phyloP scores from a whole-genome alignment of 352 stramenopile species.

The Phytopythium sindhum region DNA sequence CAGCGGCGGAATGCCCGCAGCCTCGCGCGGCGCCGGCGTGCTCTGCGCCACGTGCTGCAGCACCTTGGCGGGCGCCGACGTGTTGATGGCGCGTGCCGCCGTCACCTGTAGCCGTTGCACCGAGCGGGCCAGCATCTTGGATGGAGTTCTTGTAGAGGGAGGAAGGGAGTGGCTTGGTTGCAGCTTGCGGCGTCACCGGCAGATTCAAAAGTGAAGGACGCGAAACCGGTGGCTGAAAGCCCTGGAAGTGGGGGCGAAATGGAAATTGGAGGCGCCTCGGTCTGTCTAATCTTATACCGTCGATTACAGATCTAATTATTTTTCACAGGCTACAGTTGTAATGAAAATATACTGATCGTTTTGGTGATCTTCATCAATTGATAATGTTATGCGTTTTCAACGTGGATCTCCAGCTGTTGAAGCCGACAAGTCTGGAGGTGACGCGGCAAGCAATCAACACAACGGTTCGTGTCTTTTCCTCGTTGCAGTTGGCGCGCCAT shows the following conservation, averaged over 20 bases:
- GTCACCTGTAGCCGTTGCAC: constrained; percentile 25
- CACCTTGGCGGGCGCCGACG: constrained; percentile 24
- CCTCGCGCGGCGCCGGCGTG: constrained; percentile 14
- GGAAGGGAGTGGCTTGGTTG: not conserved
- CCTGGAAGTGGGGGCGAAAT: not conserved
- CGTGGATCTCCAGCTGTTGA: not conserved
- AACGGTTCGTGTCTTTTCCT: constrained; percentile 13
- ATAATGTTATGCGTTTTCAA: not conserved
- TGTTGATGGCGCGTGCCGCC: constrained; percentile 25
- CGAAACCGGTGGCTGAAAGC: not conserved
- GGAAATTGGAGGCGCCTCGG: not conserved
- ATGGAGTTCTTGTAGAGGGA: not conserved
- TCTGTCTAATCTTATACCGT: not conserved
- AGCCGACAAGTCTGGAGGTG: not conserved
- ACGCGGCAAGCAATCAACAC: constrained; percentile 8
- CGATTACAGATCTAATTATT: not conserved
- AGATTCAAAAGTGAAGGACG: constrained; percentile 25
- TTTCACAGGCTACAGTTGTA: not conserved
- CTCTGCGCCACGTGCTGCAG: constrained; percentile 26
- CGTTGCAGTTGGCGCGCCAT: constrained; percentile 7
- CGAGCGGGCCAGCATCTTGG: constrained; percentile 27
- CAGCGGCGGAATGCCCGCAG: constrained; percentile 16
- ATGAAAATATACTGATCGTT: not conserved
- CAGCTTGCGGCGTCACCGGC: constrained; percentile 6
- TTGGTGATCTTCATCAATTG: constrained; percentile 1